Evolutionary conservation across 1,284 basidiomycete species (phyloP), one percentile per base, ranked within the genome.

Genomic region (Fomitopsis schrenkii): DNA sequence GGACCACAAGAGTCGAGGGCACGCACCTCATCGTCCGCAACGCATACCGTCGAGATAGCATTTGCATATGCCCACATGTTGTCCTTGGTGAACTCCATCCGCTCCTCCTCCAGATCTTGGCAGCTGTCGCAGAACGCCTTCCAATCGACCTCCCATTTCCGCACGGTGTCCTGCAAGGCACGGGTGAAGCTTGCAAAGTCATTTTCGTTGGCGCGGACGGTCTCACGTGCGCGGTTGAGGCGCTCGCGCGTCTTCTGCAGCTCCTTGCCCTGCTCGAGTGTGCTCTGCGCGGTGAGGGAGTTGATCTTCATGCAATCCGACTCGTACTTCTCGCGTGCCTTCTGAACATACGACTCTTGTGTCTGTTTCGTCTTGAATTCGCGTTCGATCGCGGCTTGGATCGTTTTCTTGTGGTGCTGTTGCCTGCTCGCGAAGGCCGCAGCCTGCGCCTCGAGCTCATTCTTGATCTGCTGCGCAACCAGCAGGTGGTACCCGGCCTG

Each of bases 21-120:
- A 81, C 88, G 66, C 70, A 94, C 94, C 83, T 97, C 94, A 72
- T 99, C 97, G 72, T 99, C 97, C 22, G 89, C 83, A 14, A 99
- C 96, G 71, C 97, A 99, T 30, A 98, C 93, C 7, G 93, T 94
- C 5, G 95, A 97, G 22, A 98, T 90, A 1, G 91, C 90, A 74
- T 99, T 99, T 2, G 97, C 95, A 73, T 94, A 98, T 36, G 89
- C 87, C 97, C 97, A 99, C 73, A 97, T 83, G 67, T 94, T 94
- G 73, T 96, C 93, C 78, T 97, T 98, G 78, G 93, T 89, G 71
- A 97, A 94, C 64, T 95, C 94, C 72, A 97, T 79, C 15, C 97
- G 84, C 64, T 97, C 91, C 70, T 98, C 96, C 73, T 99, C 97
- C 53, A 97, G 75, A 76, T 99, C 97, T 77, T 99, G 97, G 67